These are phyloP conservation scores for Mediolabrus comicus DNA, from an alignment of 108 stramenopile genomes.

Conservation along the genomic window DNA sequence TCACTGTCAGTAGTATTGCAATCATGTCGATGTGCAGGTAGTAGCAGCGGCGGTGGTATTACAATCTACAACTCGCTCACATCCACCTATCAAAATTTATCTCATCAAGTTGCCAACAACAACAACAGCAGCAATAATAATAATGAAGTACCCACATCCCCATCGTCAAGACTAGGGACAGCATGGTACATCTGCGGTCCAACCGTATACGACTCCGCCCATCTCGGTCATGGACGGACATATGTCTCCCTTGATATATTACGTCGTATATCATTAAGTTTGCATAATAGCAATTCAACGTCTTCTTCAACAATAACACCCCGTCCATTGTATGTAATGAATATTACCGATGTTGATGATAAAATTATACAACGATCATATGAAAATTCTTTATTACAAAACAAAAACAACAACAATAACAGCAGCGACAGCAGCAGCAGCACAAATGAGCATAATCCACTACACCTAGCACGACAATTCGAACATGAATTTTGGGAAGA, in stretches of 20 bases:
- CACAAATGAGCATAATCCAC: conserved; percentile 58
- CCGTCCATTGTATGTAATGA: conserved; percentile 79
- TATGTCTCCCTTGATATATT: conserved; percentile 95
- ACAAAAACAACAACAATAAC: conserved; percentile 5
- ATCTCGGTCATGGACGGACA: conserved; percentile 96
- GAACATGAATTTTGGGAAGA: conserved; percentile 82
- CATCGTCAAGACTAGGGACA: conserved; percentile 28
- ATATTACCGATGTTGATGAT: conserved; percentile 98
- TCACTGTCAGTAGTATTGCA: too few species aligned
- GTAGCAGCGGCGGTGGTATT: conserved; percentile 4
- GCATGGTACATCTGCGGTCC: conserved; percentile 99
- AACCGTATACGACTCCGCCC: conserved; percentile 95
- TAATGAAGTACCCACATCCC: neutral
- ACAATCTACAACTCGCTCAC: conserved; percentile 29
- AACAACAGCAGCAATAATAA: neutral
- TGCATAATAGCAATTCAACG: conserved; percentile 33
- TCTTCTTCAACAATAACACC: conserved; percentile 1
- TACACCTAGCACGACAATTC: conserved; percentile 60
- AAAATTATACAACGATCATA: conserved; percentile 84
- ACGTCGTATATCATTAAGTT: conserved; percentile 75
- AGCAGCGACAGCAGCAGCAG: conserved; percentile 2
- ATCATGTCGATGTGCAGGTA: too few species aligned
- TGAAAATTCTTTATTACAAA: conserved; percentile 6
- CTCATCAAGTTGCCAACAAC: neutral
- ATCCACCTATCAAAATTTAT: conserved; percentile 1